These are phyloP conservation scores for Zea luxurians DNA, from an alignment of 176 grass and related monocot species.

Conservation along the genomic window DNA sequence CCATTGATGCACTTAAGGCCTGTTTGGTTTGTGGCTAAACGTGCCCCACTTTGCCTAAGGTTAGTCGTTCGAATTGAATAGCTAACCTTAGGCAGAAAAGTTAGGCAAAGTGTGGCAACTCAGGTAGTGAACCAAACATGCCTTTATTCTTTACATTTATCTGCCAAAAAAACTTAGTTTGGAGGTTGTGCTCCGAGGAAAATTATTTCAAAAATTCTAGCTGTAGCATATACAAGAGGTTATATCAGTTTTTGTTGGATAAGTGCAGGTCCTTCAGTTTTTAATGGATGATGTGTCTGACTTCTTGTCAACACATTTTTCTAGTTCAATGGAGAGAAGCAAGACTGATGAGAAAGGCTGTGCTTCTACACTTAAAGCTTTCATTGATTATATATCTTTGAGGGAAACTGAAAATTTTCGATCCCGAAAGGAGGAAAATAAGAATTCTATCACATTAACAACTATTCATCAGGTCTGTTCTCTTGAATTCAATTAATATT, in stretches of 20 bases:
- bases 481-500: constrained; percentile 22
- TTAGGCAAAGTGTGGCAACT: too few species aligned
- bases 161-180: constrained; percentile 15
- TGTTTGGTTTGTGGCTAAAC: too few species aligned
- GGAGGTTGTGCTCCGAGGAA: neutral
- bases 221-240: constrained; percentile 28
- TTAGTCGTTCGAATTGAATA: too few species aligned
- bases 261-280: constrained; percentile 80
- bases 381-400: constrained; percentile 79
- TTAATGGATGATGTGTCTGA: constrained; percentile 96
- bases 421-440: constrained; percentile 77
- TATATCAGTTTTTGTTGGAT: constrained; percentile 27
- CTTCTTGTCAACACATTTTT: constrained; percentile 88
- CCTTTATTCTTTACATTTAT: constrained; percentile 27
- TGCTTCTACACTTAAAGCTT: constrained; percentile 62
- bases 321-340: constrained; percentile 50
- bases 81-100: too few species aligned
- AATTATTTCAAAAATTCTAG: constrained; percentile 27
- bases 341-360: constrained; percentile 70
- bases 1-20: neutral
- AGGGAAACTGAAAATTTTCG: constrained; percentile 89
- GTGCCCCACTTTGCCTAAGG: too few species aligned
- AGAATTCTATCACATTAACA: constrained; percentile 85
- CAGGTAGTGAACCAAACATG: too few species aligned
- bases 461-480: constrained; percentile 89